phyloP scores from a whole-genome alignment of 2,329 filamentous ascomycete genomes.

The Penicillium decumbens region DNA sequence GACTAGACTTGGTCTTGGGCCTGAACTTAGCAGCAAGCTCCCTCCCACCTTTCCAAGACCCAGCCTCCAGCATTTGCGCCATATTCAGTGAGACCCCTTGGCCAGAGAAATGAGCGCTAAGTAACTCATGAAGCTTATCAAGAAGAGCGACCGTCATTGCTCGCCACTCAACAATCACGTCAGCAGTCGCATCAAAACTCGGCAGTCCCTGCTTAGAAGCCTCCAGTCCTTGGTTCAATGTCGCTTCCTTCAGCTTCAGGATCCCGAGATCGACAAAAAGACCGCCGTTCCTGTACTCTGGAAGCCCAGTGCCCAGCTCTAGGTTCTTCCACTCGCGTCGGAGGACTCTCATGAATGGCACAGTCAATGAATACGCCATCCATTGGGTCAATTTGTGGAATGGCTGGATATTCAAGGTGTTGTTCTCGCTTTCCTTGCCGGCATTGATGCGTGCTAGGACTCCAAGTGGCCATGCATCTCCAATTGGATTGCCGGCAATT shows the following conservation, averaged over 20 bases:
- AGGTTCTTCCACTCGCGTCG: constrained; percentile 50
- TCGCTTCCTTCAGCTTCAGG: constrained; percentile 48
- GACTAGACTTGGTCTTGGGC: constrained; percentile 34
- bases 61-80: constrained; percentile 52
- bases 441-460: constrained; percentile 9
- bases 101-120: constrained; percentile 41
- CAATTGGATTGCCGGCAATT: constrained; percentile 43
- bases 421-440: constrained; percentile 3
- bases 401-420: constrained; percentile 43
- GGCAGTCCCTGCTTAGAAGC: constrained; percentile 41
- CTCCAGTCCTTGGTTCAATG: constrained; percentile 42
- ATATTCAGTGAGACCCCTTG: constrained; percentile 42
- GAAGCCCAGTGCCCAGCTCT: constrained; percentile 60
- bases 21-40: constrained; percentile 34
- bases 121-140: constrained; percentile 51
- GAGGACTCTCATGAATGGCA: constrained; percentile 55
- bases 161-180: constrained; percentile 63
- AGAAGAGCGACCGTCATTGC: constrained; percentile 59
- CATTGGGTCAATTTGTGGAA: constrained; percentile 66
- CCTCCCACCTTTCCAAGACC: constrained; percentile 50
- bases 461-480: constrained; percentile 49
- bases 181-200: constrained; percentile 56
- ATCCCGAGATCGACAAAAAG: constrained; percentile 60
- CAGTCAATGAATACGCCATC: constrained; percentile 69
- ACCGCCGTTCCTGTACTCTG: constrained; percentile 69